A percentile compares a stretch with the other conserved stretches of the same genome.
Conservation (phyloP, 2,329 filamentous ascomycete species). For the Bretziella fagacearum region DNA sequence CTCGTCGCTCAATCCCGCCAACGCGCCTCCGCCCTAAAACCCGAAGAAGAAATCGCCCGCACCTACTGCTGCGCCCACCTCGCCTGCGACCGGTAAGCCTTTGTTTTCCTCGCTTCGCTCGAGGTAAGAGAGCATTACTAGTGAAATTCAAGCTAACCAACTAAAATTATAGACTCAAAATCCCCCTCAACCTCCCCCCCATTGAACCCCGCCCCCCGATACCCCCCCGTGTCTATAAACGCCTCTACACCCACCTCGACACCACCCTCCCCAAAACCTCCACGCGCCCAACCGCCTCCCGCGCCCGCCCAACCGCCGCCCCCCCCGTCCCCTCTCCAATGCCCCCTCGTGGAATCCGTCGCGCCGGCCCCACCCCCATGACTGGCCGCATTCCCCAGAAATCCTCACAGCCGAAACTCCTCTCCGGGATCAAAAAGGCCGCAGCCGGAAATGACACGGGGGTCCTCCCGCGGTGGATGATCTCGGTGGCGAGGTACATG, state of each 20-base stretch:
- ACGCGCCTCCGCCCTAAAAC: constrained; percentile 59
- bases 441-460: constrained; percentile 18
- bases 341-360: not conserved
- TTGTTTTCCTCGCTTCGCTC: not conserved
- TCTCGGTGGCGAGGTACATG: constrained; percentile 48
- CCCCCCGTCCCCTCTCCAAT: not conserved
- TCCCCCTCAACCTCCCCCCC: constrained; percentile 55
- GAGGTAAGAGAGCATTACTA: not conserved
- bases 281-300: constrained; percentile 13
- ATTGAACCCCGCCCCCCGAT: constrained; percentile 63
- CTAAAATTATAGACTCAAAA: constrained; percentile 47
- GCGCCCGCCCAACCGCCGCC: constrained; percentile 23
- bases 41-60: constrained; percentile 75
- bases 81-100: constrained; percentile 69
- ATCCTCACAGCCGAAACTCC: constrained; percentile 26
- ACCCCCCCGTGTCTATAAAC: constrained; percentile 65
- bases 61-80: constrained; percentile 74
- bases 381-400: constrained; percentile 28
- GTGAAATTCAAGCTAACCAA: constrained; percentile 2
- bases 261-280: constrained; percentile 38
- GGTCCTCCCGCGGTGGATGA: constrained; percentile 48
- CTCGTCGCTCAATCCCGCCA: constrained; percentile 66
- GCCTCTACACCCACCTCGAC: constrained; percentile 66
- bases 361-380: constrained; percentile 7
- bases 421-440: constrained; percentile 23